These are phyloP conservation scores for Ilyonectria mors-panacis DNA, from an alignment of 2,329 filamentous ascomycete genomes.

Conservation along the genomic window DNA sequence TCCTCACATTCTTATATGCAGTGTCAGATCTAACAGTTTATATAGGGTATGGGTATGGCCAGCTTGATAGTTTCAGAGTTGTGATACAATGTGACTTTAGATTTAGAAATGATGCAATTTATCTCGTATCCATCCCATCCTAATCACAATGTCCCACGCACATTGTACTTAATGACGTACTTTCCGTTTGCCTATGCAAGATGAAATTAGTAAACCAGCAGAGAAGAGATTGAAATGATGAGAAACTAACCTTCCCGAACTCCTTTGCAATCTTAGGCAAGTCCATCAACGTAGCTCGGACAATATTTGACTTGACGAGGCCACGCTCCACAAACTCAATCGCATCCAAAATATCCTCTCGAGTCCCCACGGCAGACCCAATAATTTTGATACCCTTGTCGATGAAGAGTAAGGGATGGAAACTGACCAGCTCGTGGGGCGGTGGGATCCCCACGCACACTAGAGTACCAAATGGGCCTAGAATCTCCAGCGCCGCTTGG, in stretches of 20 bases:
- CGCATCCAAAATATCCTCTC: slow-evolving; percentile 57
- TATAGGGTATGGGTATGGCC: slow-evolving; percentile 34
- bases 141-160: too few relatives aligned
- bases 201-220: too few relatives aligned
- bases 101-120: too few relatives aligned
- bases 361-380: slow-evolving; percentile 55
- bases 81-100: neutral
- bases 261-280: neutral
- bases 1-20: neutral
- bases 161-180: too few relatives aligned
- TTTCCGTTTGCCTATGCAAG: too few relatives aligned
- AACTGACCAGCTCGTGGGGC: slow-evolving; percentile 36
- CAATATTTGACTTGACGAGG: slow-evolving; percentile 32
- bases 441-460: slow-evolving; percentile 58
- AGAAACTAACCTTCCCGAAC: neutral
- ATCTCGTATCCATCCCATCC: too few relatives aligned
- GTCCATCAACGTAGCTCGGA: slow-evolving; percentile 32
- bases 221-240: too few relatives aligned
- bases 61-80: slow-evolving; percentile 27
- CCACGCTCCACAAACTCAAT: slow-evolving; percentile 55
- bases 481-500: slow-evolving; percentile 49
- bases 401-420: slow-evolving; percentile 56
- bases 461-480: slow-evolving; percentile 53
- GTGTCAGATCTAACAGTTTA: slow-evolving; percentile 13
- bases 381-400: slow-evolving; percentile 53